Conservation (phyloP, 768 basidiomycete genomes). For the Leccinum rimulosum region DNA sequence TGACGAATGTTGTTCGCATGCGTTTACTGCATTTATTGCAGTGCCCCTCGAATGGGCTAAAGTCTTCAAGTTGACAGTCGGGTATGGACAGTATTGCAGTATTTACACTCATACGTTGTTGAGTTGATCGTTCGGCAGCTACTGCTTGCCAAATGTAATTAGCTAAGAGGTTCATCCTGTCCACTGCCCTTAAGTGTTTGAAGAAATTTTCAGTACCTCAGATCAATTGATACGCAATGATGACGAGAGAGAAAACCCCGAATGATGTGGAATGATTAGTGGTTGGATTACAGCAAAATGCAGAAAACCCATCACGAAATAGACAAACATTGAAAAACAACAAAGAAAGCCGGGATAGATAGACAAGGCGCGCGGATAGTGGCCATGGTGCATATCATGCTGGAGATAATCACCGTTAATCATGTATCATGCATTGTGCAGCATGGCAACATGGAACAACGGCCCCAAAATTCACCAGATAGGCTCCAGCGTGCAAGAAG, state of each 20-base stretch:
- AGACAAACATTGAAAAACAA: not conserved
- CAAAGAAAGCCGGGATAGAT: not conserved
- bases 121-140: not conserved
- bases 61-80: not conserved
- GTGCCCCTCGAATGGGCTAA: not conserved
- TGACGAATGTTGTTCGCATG: not conserved
- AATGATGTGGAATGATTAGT: not conserved
- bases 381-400: slow-evolving; percentile 9
- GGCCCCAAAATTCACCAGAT: slow-evolving; percentile 2
- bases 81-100: not conserved
- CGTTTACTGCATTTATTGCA: not conserved
- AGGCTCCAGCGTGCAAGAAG: not conserved
- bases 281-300: not conserved
- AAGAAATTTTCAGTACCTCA: not conserved
- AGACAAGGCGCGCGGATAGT: not conserved
- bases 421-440: slow-evolving; percentile 8
- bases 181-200: not conserved
- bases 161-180: not conserved
- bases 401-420: slow-evolving; percentile 26
- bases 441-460: not conserved
- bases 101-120: not conserved
- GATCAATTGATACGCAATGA: not conserved
- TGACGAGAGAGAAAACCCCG: not conserved
- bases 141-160: not conserved
- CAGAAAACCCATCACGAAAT: not conserved